Percentiles rank a stretch among this genome's conserved stretches.
Conservation (phyloP, 345 rosid species). For the Aegle marmelos region DNA sequence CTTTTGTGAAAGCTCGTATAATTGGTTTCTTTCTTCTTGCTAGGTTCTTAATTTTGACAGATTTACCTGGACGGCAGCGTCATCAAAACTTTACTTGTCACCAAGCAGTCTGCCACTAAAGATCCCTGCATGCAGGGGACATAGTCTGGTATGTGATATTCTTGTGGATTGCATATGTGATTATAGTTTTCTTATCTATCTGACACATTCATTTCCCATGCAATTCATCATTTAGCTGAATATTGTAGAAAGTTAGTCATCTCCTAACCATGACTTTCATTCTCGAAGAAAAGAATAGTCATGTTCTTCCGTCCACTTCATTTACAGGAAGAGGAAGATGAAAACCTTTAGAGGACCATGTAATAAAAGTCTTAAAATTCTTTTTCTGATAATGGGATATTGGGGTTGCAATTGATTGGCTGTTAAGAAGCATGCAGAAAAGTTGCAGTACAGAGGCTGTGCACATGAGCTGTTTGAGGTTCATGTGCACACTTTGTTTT, state of each 20-base stretch:
- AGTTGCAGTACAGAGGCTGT: not conserved
- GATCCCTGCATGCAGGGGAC: conserved; percentile 98
- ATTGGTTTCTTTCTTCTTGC: conserved; percentile 1
- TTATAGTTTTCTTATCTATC: not conserved
- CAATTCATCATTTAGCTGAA: not conserved
- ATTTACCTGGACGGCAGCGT: conserved; percentile 72
- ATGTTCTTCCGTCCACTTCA: not conserved
- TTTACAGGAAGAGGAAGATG: not conserved
- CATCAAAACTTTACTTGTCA: conserved; percentile 89
- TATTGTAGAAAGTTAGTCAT: not conserved
- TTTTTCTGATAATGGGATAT: not conserved
- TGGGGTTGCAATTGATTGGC: not conserved
- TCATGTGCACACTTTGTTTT: not conserved
- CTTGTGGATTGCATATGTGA: not conserved
- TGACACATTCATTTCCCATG: not conserved
- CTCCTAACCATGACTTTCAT: not conserved
- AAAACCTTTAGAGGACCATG: not conserved
- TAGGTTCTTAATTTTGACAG: conserved; percentile 83
- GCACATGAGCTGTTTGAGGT: not conserved
- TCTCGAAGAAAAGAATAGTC: not conserved
- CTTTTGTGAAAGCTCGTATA: not conserved
- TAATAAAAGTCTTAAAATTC: not conserved
- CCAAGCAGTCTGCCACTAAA: conserved; percentile 90
- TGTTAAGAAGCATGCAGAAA: not conserved
- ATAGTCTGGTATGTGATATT: conserved; percentile 62